Evolutionary conservation across 306 rosid species (phyloP).

Genomic region (Cicer bijugum): DNA sequence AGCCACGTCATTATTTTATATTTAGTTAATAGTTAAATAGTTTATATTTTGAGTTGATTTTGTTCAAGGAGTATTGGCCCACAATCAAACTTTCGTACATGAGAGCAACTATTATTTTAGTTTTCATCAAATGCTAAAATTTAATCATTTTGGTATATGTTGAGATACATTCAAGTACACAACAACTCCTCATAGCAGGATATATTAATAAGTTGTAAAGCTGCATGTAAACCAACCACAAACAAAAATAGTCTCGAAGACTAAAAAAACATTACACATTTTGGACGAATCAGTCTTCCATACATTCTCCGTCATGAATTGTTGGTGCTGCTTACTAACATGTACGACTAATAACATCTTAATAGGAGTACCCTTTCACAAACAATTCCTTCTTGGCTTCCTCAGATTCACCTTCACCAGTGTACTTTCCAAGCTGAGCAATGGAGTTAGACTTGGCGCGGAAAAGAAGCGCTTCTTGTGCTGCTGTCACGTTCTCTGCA

Average conservation of each 20-base stretch:
- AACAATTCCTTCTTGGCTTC: constrained; percentile 83
- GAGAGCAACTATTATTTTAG: too few species aligned
- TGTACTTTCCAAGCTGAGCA: constrained; percentile 95
- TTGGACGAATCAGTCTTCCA: constrained; percentile 45
- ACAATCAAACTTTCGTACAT: too few species aligned
- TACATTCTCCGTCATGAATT: constrained; percentile 35
- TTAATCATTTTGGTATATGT: neutral
- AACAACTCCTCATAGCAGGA: constrained; percentile 10
- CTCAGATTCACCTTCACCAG: constrained; percentile 89
- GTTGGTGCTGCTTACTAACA: constrained; percentile 40
- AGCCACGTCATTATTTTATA: too few species aligned
- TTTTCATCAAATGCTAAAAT: too few species aligned
- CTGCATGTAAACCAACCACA: constrained; percentile 45
- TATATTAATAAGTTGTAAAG: constrained; percentile 41
- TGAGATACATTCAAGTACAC: constrained; percentile 24
- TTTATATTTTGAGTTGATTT: too few species aligned
- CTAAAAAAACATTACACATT: constrained; percentile 44
- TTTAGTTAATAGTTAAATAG: too few species aligned
- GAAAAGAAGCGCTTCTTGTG: constrained; percentile 70
- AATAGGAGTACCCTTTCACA: constrained; percentile 84
- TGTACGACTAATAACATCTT: constrained; percentile 42
- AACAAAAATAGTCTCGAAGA: constrained; percentile 66
- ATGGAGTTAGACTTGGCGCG: constrained; percentile 93
- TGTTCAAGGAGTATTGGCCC: too few species aligned
- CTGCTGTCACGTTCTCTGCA: constrained; percentile 79